These are phyloP conservation scores for Pelagomonas calceolata DNA, from an alignment of 108 stramenopile genomes.

Conservation along the genomic window DNA sequence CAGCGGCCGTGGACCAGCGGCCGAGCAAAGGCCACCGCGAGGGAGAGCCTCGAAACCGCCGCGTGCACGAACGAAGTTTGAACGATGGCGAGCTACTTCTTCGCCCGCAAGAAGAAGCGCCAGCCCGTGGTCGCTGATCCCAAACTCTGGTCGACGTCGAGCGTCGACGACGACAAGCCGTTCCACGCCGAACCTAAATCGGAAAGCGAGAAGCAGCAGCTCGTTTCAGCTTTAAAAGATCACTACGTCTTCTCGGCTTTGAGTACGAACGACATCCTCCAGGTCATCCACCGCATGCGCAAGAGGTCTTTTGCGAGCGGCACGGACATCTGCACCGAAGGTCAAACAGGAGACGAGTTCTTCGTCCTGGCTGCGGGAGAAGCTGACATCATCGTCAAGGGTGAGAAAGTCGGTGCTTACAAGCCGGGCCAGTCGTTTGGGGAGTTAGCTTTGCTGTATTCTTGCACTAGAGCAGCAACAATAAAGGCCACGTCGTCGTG, in stretches of 20 bases:
- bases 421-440: constrained; percentile 56
- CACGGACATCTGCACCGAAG: constrained; percentile 44
- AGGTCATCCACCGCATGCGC: constrained; percentile 60
- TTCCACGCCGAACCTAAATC: background rate
- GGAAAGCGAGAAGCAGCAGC: background rate
- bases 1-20: no score
- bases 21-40: no score
- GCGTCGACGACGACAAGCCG: background rate
- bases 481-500: constrained; percentile 58
- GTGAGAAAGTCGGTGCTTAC: constrained; percentile 55
- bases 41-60: no score
- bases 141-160: background rate
- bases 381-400: constrained; percentile 56
- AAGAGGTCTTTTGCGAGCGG: constrained; percentile 27
- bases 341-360: constrained; percentile 45
- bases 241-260: constrained; percentile 69
- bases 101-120: background rate
- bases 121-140: background rate
- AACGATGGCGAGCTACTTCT: background rate
- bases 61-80: background rate
- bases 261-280: constrained; percentile 24
- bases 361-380: constrained; percentile 37
- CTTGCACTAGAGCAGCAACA: constrained; percentile 69
- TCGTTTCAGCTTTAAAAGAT: constrained; percentile 29
- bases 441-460: constrained; percentile 62